phyloP scores from a whole-genome alignment of 140 eudicot genomes.

The Erigeron philadelphicus region DNA sequence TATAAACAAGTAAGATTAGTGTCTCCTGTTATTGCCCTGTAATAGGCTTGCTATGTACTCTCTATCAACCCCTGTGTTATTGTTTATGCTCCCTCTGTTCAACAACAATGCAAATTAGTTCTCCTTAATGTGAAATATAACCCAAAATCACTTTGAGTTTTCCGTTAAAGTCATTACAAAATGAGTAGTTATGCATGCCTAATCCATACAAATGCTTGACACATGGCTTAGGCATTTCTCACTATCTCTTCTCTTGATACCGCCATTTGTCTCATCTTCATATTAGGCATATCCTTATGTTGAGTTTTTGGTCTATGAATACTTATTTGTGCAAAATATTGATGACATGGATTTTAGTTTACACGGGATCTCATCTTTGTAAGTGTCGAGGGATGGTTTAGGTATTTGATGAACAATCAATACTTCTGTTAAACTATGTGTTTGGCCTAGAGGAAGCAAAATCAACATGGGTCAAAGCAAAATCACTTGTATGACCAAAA shows the following conservation, averaged over 20 bases:
- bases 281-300: no score
- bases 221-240: no score
- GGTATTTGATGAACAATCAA: conserved; percentile 4
- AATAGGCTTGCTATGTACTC: neutral
- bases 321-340: neutral
- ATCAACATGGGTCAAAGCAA: neutral
- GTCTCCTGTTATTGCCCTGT: neutral
- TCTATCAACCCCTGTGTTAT: neutral
- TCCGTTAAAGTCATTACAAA: neutral
- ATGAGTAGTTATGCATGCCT: no score
- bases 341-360: neutral
- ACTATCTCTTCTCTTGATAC: no score
- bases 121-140: neutral
- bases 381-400: neutral
- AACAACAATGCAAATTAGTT: neutral
- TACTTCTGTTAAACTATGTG: conserved; percentile 5
- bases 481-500: no score
- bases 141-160: neutral
- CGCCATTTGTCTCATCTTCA: no score
- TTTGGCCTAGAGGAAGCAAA: neutral
- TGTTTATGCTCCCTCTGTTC: neutral
- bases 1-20: conserved; percentile 65
- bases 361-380: neutral
- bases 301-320: no score
- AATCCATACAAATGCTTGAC: no score